Base-by-base conservation (phyloP, 2,329 filamentous ascomycete species). In the Fusarium domesticum region DNA sequence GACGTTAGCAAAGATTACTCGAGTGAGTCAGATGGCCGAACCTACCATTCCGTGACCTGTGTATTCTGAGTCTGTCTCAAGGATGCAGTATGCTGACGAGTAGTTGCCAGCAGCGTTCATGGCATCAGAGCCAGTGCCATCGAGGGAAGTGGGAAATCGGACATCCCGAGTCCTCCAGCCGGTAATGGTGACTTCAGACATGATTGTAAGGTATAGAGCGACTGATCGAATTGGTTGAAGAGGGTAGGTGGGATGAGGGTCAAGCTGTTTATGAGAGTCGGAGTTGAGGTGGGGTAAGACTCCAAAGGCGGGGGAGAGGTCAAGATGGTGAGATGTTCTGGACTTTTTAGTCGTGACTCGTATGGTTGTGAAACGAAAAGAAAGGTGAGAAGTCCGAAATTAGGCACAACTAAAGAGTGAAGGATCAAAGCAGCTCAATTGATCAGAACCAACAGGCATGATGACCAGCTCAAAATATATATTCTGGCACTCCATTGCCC, bases 71-170 rank as follows among this genome's bases (percentile, higher is more conserved):
- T 95, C 85, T 0, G 90, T 96, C 63, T 89, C 74, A 37, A 96
- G 73, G 60, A 96, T 92, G 67, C 89, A 95, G 75, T 96, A 96
- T n/a, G 91, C 90, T 11, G 90, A 78, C 2, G 89, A 95, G 71
- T 96, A 96, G 70, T 96, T 89, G 50, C 89, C 87, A 3, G 90
- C 89, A 3, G 88, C 87, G 64, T 96, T 96, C 91, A 96, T 96
- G 62, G 89, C 91, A 79, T 96, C 91, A 7, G 89, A 95, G 60
- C 90, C 90, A n/a, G 89, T 95, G 73, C 92, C 93, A 71, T 95
- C 89, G 49, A 96, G 82, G 32, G 90, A 96, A n/a, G 90, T 96
- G 67, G 85, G 85, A 65, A 89, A 89, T 57, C 85, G 81, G 64
- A 89, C 84, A 71, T 89, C 85, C 63, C 83, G 77, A 47, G 84